These are phyloP conservation scores for Pseudogymnoascus sp. DNA, from an alignment of 2,329 filamentous ascomycete genomes.

Conservation along the genomic window DNA sequence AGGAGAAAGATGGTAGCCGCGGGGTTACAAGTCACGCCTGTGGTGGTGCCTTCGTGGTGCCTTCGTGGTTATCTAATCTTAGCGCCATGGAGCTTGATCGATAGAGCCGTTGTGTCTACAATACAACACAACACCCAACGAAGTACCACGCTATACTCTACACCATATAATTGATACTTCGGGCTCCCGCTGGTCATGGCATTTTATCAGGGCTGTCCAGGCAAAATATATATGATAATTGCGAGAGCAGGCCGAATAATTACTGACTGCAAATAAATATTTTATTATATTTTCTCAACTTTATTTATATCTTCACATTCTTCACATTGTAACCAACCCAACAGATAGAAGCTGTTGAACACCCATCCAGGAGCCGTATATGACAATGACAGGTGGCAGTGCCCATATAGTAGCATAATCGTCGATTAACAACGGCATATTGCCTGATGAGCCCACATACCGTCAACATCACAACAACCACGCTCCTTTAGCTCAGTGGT, in stretches of 20 bases:
- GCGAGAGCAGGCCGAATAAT: background rate
- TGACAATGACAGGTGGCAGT: background rate
- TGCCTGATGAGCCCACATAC: background rate
- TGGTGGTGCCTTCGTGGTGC: background rate
- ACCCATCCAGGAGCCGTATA: background rate
- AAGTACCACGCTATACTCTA: background rate
- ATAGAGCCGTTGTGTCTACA: background rate
- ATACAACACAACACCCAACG: background rate
- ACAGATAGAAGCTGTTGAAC: background rate
- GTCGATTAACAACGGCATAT: background rate
- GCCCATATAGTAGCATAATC: background rate
- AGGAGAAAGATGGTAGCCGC: background rate
- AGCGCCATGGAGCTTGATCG: background rate
- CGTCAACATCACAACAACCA: background rate
- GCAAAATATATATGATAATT: background rate
- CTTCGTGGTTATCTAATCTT: slow-evolving; percentile 8
- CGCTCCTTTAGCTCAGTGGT: slow-evolving; percentile 12
- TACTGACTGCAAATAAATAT: background rate
- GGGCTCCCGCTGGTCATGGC: background rate
- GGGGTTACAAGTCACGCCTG: background rate
- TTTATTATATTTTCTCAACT: background rate
- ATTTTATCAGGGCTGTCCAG: background rate
- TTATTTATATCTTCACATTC: background rate
- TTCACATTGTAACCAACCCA: background rate
- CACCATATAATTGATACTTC: background rate